Percentiles rank a stretch among this genome's conserved stretches.
Conservation (phyloP, 148 eudicot genomes). For the Nyssa sinensis region DNA sequence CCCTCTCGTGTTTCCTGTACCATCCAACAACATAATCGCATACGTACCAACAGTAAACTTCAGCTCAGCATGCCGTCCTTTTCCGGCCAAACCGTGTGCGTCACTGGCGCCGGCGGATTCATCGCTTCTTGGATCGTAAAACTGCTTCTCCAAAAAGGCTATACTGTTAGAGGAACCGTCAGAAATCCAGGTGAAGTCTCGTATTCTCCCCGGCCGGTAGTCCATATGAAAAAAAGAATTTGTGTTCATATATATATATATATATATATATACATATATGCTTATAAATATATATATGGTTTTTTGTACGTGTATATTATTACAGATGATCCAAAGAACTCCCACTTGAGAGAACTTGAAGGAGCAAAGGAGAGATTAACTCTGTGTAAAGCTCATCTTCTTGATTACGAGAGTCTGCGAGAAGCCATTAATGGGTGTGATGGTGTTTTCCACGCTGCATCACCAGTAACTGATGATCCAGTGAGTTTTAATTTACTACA, state of each 20-base stretch:
- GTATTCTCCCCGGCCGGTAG: background rate
- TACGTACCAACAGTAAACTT: too few relatives aligned
- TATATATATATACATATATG: background rate
- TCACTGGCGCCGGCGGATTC: slow-evolving; percentile 96
- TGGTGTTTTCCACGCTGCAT: slow-evolving; percentile 94
- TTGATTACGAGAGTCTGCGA: slow-evolving; percentile 67
- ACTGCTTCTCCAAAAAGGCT: slow-evolving; percentile 69
- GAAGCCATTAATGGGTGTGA: slow-evolving; percentile 77
- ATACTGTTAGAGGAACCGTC: slow-evolving; percentile 77
- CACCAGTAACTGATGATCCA: slow-evolving; percentile 94
- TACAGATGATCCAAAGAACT: slow-evolving; percentile 83
- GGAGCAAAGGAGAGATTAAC: slow-evolving; percentile 85
- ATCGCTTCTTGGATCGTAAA: slow-evolving; percentile 94
- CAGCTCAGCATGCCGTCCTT: slow-evolving; percentile 33
- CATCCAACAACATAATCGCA: too few relatives aligned
- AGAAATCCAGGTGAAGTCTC: slow-evolving; percentile 71
- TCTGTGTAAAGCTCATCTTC: slow-evolving; percentile 75
- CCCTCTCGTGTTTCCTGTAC: background rate
- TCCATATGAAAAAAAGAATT: too few relatives aligned
- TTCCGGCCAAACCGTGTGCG: slow-evolving; percentile 60
- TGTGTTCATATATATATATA: background rate
- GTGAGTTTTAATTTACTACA: slow-evolving; percentile 30
- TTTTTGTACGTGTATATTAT: too few relatives aligned
- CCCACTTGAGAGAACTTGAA: slow-evolving; percentile 76
- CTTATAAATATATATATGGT: too few relatives aligned